Evolutionary conservation across 305 asterid species (phyloP), one percentile per base, ranked within the genome.

Genomic region (Plantago lanceolata): DNA sequence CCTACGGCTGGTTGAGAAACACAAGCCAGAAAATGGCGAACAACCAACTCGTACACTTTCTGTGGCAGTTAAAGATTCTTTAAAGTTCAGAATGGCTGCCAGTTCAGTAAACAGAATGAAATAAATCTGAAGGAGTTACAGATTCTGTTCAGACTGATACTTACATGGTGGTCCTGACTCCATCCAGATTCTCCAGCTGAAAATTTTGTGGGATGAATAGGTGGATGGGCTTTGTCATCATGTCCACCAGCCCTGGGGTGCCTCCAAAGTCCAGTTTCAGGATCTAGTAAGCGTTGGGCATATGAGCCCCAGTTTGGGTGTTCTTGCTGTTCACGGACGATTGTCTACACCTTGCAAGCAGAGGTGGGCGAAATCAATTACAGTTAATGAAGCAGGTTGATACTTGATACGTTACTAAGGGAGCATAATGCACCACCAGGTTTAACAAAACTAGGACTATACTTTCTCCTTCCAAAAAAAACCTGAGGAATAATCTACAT

Each of bases 161-260:
- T 75, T 57, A 93, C 99, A 79, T 87, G 90, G 82, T 93, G 99
- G 73, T 93, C 95, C 54, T 80, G 90, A 74, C 96, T 93, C 97
- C 97, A 93, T 28, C 83, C 64, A 64, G 96, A 75, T 82, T 90
- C 99, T 69, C 99, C 99, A 75, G 87, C 84, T 58, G 95, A 85
- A 82, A 84, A 90, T 71, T 84, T 93, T 59, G 99, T 93, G 62
- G 99, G 99, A 83, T 93, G 97, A 71, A 93, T 93, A 56, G 99
- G 99, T 61, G 99, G 99, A 70, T 93, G 99, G 51, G 99, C 99
- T 67, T 90, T 90, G 89, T 93, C 99, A 78, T 93, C 94, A 78
- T 90, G 96, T 68, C 96, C 96, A 52, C 99, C 99, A 73, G 74
- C 77, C 63, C 84, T 74, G 67, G 99, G 99, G 68, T 83, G 75